These are phyloP conservation scores for Trichoderma brevicompactum DNA, from an alignment of 2,329 filamentous ascomycete species.

Conservation along the genomic window DNA sequence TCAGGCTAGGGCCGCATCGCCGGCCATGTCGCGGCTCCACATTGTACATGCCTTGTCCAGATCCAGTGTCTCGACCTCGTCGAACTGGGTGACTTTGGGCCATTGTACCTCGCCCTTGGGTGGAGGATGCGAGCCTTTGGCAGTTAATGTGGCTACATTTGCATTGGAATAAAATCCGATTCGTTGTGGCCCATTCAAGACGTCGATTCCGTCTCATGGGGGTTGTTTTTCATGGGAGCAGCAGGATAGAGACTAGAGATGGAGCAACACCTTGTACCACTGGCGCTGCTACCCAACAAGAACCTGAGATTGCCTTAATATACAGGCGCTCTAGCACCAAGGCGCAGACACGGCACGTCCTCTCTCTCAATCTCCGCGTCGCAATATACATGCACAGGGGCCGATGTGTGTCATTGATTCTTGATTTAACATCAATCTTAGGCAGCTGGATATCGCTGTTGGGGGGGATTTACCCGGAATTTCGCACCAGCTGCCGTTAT, in stretches of 20 bases:
- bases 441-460: not conserved
- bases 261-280: too few relatives aligned
- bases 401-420: not conserved
- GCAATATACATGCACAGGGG: not conserved
- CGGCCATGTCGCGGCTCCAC: constrained; percentile 26
- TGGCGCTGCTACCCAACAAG: too few relatives aligned
- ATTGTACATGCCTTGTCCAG: constrained; percentile 22
- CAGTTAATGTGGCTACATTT: constrained; percentile 17
- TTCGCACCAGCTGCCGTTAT: constrained; percentile 1
- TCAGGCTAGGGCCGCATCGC: constrained; percentile 25
- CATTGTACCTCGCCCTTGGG: constrained; percentile 20
- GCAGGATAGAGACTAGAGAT: too few relatives aligned
- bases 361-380: not conserved
- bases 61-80: constrained; percentile 17
- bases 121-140: constrained; percentile 19
- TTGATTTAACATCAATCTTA: not conserved
- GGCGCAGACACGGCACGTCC: too few relatives aligned
- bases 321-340: too few relatives aligned
- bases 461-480: constrained; percentile 7
- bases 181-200: not conserved
- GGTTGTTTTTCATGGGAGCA: too few relatives aligned
- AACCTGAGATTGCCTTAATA: too few relatives aligned
- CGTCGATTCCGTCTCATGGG: not conserved
- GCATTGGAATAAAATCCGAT: constrained; percentile 24
- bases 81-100: constrained; percentile 18